Base-by-base conservation (phyloP, 164 flowering plant species). In the Vitis rotundifolia region DNA sequence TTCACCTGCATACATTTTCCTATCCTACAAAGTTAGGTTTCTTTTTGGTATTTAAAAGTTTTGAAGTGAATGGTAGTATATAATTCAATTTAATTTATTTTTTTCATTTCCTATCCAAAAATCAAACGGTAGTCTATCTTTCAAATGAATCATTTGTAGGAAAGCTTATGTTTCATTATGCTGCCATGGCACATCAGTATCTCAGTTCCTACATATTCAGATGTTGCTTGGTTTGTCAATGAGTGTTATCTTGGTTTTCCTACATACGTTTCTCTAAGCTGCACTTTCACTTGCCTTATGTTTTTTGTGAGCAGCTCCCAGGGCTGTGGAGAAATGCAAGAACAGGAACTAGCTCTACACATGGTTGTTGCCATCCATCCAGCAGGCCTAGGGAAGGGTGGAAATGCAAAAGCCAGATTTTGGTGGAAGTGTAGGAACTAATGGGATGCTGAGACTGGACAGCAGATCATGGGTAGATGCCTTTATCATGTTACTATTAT, bases 291-390 rank as follows among this genome's bases (percentile, higher is more conserved):
- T 31, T 31, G 49, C 19, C 9, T 11, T 7, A 14, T 63, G 3
- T n/a, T 54, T 28, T n/a, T 63, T 10, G 44, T 28, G 11, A 69
- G 64, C 79, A 82, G 85, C 85, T 44, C 85, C 82, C 61, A 79
- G 80, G 73, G 82, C 82, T 8, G 54, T 68, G 74, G 82, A 77
- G 70, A 82, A 79, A 70, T 65, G 77, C 77, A 64, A 61, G 70
- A 73, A 63, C 73, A 67, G 77, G 76, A 75, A 61, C 72, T 77
- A 78, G 69, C 11, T 49, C 28, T 28, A 61, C 52, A 49, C 51
- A 55, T 54, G 66, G 44, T 61, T 49, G 57, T 49, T 49, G 67
- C 63, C 61, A 61, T 61, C 67, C 62, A 49, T 63, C 66, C 69
- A 74, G 77, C 77, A 51, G 10, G 16, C 56, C 59, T 37, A 9